A percentile compares a stretch with the other conserved stretches of the same genome.
Conservation (phyloP, 2,329 filamentous ascomycete genomes). For the Cytospora piceae region DNA sequence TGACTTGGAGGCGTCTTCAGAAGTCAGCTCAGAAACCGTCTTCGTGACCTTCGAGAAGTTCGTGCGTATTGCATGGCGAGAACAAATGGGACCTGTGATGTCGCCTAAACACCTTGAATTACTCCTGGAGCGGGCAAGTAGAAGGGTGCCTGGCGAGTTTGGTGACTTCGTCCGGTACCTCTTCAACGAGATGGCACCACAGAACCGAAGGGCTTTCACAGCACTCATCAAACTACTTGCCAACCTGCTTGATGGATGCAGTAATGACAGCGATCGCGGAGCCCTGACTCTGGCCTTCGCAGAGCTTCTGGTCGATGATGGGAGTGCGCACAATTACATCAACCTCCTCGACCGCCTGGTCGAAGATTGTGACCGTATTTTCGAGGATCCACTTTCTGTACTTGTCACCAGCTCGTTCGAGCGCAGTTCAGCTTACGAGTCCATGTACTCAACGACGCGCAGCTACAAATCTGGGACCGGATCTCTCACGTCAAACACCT, state of each 20-base stretch:
- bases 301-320: slow-evolving; percentile 79
- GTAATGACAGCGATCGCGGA: slow-evolving; percentile 88
- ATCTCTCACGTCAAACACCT: slow-evolving; percentile 83
- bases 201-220: slow-evolving; percentile 77
- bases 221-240: slow-evolving; percentile 83
- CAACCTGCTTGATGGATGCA: slow-evolving; percentile 85
- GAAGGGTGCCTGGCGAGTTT: slow-evolving; percentile 73
- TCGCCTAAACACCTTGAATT: slow-evolving; percentile 70
- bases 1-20: slow-evolving; percentile 74
- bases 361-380: slow-evolving; percentile 87
- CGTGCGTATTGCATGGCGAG: slow-evolving; percentile 82
- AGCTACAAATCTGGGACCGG: slow-evolving; percentile 66
- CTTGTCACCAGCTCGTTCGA: slow-evolving; percentile 45
- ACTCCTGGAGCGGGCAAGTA: slow-evolving; percentile 71
- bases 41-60: slow-evolving; percentile 96
- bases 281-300: slow-evolving; percentile 87
- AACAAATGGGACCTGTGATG: slow-evolving; percentile 85
- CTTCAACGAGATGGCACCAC: slow-evolving; percentile 68
- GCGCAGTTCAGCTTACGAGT: slow-evolving; percentile 55
- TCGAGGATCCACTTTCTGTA: slow-evolving; percentile 61
- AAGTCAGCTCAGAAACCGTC: slow-evolving; percentile 79
- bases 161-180: slow-evolving; percentile 68
- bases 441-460: slow-evolving; percentile 62
- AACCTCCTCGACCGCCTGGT: slow-evolving; percentile 87
- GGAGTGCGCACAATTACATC: slow-evolving; percentile 79